Base-by-base conservation (phyloP, 352 stramenopile species). In the Globisporangium acanthophoron region DNA sequence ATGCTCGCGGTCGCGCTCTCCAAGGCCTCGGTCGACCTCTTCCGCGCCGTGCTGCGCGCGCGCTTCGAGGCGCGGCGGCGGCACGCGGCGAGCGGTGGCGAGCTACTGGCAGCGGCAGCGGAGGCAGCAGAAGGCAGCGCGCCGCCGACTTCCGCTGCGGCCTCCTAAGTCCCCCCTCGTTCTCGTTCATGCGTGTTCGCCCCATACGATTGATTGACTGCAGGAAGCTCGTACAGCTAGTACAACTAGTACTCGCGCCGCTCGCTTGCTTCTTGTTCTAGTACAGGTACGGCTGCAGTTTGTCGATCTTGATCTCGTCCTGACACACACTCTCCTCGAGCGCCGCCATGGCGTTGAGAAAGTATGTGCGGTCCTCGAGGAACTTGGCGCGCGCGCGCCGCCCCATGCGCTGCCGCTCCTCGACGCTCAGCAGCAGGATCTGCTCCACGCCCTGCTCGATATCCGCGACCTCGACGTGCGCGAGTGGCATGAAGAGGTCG, bases 1-100 rank as follows among this genome's bases (percentile, higher is more conserved):
- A 93, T 90, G 74, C 78, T 91, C n/a, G 86, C 86, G 9, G 80
- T 96, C 9, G 74, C 84, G 24, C 66, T 90, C 20, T 95, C 85
- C 12, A 94, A 96, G 63, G 87, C 88, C 8, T 73, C 70, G n/a
- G 87, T 94, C n/a, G 73, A 90, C 44, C 67, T 93, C 15, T 86
- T 94, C 24, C 73, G 78, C 43, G 62, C 66, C 2, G 67, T 92
- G 2, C 48, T 94, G 16, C 66, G 71, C 11, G 58, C 71, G 40
- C 62, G 81, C 8, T 71, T 71, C 52, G 49, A 73, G 27, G 58
- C 41, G 16, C 59, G 66, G 46, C 56, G 61, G 39, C 54, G 55
- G 27, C 24, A 61, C 29, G 29, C 37, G 43, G 12, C 33, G 46
- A 6, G 12, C 16, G 4, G 15, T 16, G 3, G 20, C 29, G 2